phyloP scores from a whole-genome alignment of 75 land plant species.

The Pseudotsuga menziesii region DNA sequence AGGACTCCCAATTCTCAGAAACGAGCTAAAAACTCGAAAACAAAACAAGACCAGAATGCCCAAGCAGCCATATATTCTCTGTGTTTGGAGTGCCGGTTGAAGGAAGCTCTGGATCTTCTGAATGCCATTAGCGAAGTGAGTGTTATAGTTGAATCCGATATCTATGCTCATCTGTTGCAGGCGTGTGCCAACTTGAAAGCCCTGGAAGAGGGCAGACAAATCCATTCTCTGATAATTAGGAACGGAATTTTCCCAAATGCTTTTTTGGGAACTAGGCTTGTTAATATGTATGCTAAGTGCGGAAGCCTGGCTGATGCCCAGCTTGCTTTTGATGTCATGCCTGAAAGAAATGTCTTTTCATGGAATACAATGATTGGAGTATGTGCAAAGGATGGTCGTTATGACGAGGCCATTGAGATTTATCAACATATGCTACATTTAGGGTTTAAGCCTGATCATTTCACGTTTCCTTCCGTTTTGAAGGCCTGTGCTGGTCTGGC shows the following conservation, averaged over 20 bases:
- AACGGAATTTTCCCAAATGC: conserved; percentile 30
- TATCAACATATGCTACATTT: conserved; percentile 15
- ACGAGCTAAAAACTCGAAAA: not conserved
- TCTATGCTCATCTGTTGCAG: conserved; percentile 35
- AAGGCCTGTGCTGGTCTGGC: conserved; percentile 19
- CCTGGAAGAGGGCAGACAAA: conserved; percentile 23
- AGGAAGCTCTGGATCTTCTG: not conserved
- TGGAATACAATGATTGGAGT: conserved; percentile 75
- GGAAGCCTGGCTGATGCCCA: conserved; percentile 44
- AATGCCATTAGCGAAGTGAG: not conserved
- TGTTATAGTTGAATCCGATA: not conserved
- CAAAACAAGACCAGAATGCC: not conserved
- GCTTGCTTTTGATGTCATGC: conserved; percentile 30
- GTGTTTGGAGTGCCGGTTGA: conserved; percentile 6
- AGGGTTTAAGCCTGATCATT: conserved; percentile 12
- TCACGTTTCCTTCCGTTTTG: conserved; percentile 17
- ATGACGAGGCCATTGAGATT: conserved; percentile 16
- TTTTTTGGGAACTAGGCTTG: conserved; percentile 41
- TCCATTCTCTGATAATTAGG: conserved; percentile 37
- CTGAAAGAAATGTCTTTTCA: conserved; percentile 31
- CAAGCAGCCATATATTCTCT: not conserved
- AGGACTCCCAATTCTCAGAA: not conserved
- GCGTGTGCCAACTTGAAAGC: conserved; percentile 34
- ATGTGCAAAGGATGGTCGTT: conserved; percentile 36
- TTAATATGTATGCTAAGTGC: conserved; percentile 65